A percentile compares a stretch with the other conserved stretches of the same genome.
These are phyloP conservation scores for Aspergillus carlsbadensis DNA, from an alignment of 495 filamentous ascomycete genomes.

Conservation along the genomic window DNA sequence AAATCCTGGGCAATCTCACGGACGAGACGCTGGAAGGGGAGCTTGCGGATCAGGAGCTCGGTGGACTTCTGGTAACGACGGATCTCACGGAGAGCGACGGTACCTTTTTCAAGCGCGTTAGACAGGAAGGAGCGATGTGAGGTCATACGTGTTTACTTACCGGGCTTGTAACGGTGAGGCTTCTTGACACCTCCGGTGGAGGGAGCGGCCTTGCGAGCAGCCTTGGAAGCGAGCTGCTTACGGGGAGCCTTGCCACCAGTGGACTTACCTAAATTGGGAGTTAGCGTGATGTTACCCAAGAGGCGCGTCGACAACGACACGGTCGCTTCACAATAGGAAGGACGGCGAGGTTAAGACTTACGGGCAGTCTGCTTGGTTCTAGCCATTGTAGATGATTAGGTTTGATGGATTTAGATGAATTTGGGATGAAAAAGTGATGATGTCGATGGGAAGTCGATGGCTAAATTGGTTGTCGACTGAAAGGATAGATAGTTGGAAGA, in stretches of 20 bases:
- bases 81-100: slow-evolving; percentile 99
- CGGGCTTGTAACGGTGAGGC: slow-evolving; percentile 99
- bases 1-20: slow-evolving; percentile 99
- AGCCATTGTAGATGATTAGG: slow-evolving; percentile 70
- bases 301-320: slow-evolving; percentile 28
- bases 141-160: slow-evolving; percentile 47
- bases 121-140: slow-evolving; percentile 10
- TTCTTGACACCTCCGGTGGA: slow-evolving; percentile 97
- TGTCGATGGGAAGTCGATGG: slow-evolving; percentile 41
- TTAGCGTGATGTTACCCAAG: slow-evolving; percentile 36
- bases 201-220: slow-evolving; percentile 73
- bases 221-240: slow-evolving; percentile 94
- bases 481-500: slow-evolving; percentile 45
- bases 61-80: slow-evolving; percentile 99
- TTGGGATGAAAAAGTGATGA: slow-evolving; percentile 52
- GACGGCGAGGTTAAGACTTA: slow-evolving; percentile 51
- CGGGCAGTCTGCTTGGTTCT: slow-evolving; percentile 99
- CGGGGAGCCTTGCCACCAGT: slow-evolving; percentile 99
- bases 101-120: slow-evolving; percentile 57
- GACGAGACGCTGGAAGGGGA: slow-evolving; percentile 99
- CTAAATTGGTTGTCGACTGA: slow-evolving; percentile 22
- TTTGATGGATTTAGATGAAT: slow-evolving; percentile 47
- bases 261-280: slow-evolving; percentile 68
- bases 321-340: slow-evolving; percentile 17
- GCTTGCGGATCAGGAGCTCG: slow-evolving; percentile 99